Evolutionary conservation across 805 yeast genomes (phyloP), one percentile per base, ranked within the genome.

Genomic region (Komagataella mondaviorum): DNA sequence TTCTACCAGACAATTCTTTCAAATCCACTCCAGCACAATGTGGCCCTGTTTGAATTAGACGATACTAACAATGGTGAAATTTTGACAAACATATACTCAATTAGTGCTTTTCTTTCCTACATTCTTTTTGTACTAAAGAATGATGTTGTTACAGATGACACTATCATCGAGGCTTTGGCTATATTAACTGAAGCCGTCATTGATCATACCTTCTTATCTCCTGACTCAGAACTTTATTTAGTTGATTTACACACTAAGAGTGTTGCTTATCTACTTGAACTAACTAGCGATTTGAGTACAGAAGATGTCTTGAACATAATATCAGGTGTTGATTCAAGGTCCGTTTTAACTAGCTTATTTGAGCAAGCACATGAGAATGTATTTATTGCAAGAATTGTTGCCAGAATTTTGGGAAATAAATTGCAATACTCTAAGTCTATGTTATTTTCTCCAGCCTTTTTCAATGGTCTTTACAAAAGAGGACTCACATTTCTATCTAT

Each of bases 361-460:
- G 14, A 30, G 12, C 14, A 30, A 30, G 39, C 39, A 14, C 14
- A 30, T 14, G 5, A 30, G 5, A 30, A 30, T 30, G 14, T 30
- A 8, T 30, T 30, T 56, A 58, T 66, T 14, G 59, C 63, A 17
- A 63, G 75, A 53, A 57, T 72, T 0, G 45, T 73, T 18, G 62
- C 67, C 14, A 53, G 51, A 4, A 47, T 71, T 3, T 49, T 76
- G 18, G 46, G 56, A 6, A 62, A 65, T 20, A 55, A 61, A 5
- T 56, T 66, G 10, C 75, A 71, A 44, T 30, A 30, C 39, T 30
- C 39, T 14, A 30, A 30, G 4, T 14, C 39, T 30, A 5, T 14
- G 6, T 10, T 30, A 14, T 30, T 30, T 30, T 4, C 39, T 30
- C n/a, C 14, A 12, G 14, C 14, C 14, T 10, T 10, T 30, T 30